Evolutionary conservation across 1,284 basidiomycete species (phyloP).

Genomic region (Inonotus obliquus): DNA sequence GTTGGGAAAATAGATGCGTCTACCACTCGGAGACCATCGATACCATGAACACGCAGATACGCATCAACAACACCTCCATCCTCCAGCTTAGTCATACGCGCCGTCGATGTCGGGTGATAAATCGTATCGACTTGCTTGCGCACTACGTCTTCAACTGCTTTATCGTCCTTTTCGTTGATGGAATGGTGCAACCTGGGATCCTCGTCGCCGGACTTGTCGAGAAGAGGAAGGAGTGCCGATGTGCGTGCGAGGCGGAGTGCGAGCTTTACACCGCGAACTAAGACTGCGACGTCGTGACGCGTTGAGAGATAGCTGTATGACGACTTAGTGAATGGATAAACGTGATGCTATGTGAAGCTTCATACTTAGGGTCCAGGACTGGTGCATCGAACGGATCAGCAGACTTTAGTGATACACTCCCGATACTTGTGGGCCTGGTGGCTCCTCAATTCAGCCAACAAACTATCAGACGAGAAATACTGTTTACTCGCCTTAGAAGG

Average conservation of each 20-base stretch:
- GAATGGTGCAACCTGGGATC: conserved; percentile 8
- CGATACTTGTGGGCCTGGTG: conserved; percentile 19
- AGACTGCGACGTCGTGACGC: conserved; percentile 18
- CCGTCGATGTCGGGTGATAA: conserved; percentile 46
- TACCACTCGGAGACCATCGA: conserved; percentile 25
- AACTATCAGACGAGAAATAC: neutral
- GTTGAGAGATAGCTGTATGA: conserved; percentile 15
- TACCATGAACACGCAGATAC: conserved; percentile 34
- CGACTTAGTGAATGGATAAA: neutral
- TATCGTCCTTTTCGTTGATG: neutral
- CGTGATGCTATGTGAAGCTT: conserved; percentile 1
- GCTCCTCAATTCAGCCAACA: too few relatives aligned
- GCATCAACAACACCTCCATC: conserved; percentile 43
- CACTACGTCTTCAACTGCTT: conserved; percentile 5
- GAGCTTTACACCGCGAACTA: conserved; percentile 11
- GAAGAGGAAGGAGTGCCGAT: neutral
- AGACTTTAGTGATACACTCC: conserved; percentile 21
- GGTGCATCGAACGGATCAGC: conserved; percentile 25
- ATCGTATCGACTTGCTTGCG: conserved; percentile 30
- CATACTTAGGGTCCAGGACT: conserved; percentile 28
- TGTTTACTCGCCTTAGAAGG: conserved; percentile 16
- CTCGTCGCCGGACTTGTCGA: neutral
- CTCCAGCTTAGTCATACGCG: conserved; percentile 38
- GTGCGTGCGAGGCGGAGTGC: conserved; percentile 12
- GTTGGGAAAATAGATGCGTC: conserved; percentile 24